Evolutionary conservation across 441 rosid genomes (phyloP), one percentile per base, ranked within the genome.

Genomic region (Populus hybrid): DNA sequence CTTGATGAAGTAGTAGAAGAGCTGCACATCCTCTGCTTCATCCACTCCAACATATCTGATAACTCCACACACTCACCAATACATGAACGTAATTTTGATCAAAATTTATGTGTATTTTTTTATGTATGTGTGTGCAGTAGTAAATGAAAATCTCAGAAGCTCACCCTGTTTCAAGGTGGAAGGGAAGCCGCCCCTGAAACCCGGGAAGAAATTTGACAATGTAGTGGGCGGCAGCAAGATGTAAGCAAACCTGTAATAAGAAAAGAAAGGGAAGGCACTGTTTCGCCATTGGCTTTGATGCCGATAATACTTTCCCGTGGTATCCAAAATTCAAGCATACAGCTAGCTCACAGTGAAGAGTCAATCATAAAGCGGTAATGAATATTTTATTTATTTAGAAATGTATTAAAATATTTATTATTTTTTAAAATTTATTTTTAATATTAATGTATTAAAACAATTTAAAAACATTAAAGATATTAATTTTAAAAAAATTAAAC

Each of bases 91-190:
- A 38, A 38, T 38, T 38, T 38, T 38, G 10, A 38, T 38, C 45
- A 38, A 38, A 38, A 38, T 38, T 9, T 2, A 36, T 36, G 40
- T 6, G 40, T 20, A 68, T 53, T 8, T 72, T 72, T 36, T 8
- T 9, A 38, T 38, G 10, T 1, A 38, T 38, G 10, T 9, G 42
- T 38, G 9, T 36, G 9, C 8, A 36, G 45, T 38, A 38, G 45
- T 9, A 38, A 38, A 38, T 7, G 4, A 23, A 9, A 0, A 67
- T 38, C 45, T 28, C 9, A 7, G 29, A 81, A 16, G 56, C 84
- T 80, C 64, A 84, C 91, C 89, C 98, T 6, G 98, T 93, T 86
- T 93, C 95, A 63, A 93, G 85, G 63, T 90, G 71, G 66, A 93
- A 93, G 42, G 97, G 97, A 73, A 92, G 92, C 45, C 88, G 85